Evolutionary conservation across 768 basidiomycete genomes (phyloP).

Genomic region (Panaeolus papilionaceus): DNA sequence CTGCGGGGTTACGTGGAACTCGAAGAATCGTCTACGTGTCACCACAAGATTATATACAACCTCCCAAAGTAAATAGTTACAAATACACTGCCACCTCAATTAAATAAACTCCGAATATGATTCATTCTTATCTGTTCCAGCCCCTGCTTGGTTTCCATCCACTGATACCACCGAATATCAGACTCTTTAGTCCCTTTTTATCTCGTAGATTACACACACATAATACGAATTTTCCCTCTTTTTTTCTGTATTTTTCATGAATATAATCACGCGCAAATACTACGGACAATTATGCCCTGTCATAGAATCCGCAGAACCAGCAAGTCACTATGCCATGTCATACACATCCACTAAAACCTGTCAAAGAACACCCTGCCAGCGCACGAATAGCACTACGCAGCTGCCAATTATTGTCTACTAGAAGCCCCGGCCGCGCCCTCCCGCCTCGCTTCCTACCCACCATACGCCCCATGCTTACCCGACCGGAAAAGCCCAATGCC

Average conservation of each 20-base stretch:
- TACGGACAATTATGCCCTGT: background rate
- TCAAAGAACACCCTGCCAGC: background rate
- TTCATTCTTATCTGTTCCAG: slow-evolving; percentile 10
- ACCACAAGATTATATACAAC: background rate
- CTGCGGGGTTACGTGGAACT: slow-evolving; percentile 15
- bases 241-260: background rate
- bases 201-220: background rate
- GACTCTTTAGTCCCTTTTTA: background rate
- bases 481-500: background rate
- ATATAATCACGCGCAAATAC: background rate
- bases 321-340: no score
- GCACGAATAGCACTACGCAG: background rate
- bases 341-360: background rate
- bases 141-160: background rate
- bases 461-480: background rate
- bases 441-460: no score
- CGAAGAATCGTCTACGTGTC: slow-evolving; percentile 3
- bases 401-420: no score
- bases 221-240: background rate
- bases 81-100: background rate
- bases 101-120: background rate
- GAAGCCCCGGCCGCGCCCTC: no score
- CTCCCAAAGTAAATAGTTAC: background rate
- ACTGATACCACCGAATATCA: background rate
- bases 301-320: background rate